Conservation (phyloP, 1,139 yeast species). For the Hansenula lynferdii region DNA sequence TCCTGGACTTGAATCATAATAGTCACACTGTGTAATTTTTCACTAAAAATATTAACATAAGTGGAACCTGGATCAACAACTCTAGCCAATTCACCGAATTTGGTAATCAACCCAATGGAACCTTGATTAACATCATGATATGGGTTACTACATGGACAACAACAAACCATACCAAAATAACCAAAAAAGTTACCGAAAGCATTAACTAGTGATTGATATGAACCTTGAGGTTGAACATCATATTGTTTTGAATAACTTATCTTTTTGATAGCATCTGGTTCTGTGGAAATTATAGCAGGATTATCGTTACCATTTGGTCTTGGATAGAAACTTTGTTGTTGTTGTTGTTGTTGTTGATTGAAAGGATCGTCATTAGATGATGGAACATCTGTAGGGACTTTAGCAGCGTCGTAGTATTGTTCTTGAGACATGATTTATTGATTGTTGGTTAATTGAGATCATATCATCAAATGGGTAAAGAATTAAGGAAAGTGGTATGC, state of each 20-base stretch:
- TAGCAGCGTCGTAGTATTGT: not conserved
- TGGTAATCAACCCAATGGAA: constrained; percentile 63
- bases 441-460: not conserved
- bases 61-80: constrained; percentile 69
- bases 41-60: constrained; percentile 62
- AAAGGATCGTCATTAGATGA: not conserved
- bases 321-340: not conserved
- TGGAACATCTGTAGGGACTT: not conserved
- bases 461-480: too few relatives aligned
- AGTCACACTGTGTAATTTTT: constrained; percentile 46
- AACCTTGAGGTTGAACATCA: constrained; percentile 17
- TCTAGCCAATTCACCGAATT: constrained; percentile 64
- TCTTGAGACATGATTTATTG: not conserved
- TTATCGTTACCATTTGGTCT: not conserved
- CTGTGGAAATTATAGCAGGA: not conserved
- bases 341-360: not conserved
- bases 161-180: constrained; percentile 50
- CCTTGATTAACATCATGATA: constrained; percentile 63
- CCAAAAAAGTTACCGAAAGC: constrained; percentile 48
- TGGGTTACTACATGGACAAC: constrained; percentile 54
- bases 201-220: constrained; percentile 35
- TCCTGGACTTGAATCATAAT: constrained; percentile 60
- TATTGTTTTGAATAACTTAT: constrained; percentile 15
- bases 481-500: too few relatives aligned
- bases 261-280: constrained; percentile 9